These are phyloP conservation scores for Dovyalis caffra DNA, from an alignment of 345 rosid genomes.

Conservation along the genomic window DNA sequence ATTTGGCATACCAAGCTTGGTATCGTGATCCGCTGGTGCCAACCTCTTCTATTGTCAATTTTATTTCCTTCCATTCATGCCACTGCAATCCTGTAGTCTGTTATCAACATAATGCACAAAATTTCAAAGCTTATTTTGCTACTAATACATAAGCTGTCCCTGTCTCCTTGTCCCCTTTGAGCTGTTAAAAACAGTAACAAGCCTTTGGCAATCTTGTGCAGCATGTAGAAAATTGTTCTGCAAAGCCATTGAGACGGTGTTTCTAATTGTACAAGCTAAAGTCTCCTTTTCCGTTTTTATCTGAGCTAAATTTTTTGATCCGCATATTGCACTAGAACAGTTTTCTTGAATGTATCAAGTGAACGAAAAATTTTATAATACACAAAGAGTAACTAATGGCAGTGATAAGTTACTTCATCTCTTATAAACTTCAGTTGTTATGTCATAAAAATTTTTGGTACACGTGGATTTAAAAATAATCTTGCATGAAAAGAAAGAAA, in stretches of 20 bases:
- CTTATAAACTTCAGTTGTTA: too few species aligned
- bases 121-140: background rate
- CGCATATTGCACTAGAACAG: constrained; percentile 26
- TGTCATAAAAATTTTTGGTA: too few species aligned
- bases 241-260: background rate
- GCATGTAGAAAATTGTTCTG: background rate
- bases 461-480: too few species aligned
- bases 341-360: constrained; percentile 15
- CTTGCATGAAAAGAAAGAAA: too few species aligned
- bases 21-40: constrained; percentile 25
- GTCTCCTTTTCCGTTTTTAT: too few species aligned
- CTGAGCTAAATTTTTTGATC: constrained; percentile 12
- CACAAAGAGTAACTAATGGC: too few species aligned
- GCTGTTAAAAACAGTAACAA: too few species aligned
- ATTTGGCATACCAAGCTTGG: constrained; percentile 27
- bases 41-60: background rate
- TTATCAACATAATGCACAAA: background rate
- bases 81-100: background rate
- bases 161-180: too few species aligned
- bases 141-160: background rate
- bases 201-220: too few species aligned
- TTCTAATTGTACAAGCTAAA: background rate
- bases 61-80: background rate
- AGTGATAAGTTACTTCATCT: too few species aligned
- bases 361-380: too few species aligned